Evolutionary conservation across 192 early-diverging fungal genomes (phyloP), one percentile per base, ranked within the genome.

Genomic region (Podila horticola): DNA sequence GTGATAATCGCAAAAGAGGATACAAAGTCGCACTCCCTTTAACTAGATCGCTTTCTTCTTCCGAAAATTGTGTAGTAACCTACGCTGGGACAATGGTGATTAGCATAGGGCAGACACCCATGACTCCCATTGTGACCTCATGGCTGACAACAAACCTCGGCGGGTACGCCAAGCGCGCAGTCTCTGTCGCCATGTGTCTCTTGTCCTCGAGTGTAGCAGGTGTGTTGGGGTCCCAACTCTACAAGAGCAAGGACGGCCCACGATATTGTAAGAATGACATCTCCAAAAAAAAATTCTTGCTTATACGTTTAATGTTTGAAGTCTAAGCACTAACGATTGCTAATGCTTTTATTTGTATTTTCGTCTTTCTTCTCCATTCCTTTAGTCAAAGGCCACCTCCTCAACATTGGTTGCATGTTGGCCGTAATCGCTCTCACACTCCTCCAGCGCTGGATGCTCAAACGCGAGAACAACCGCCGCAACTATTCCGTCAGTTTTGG

Each of bases 71-170:
- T 9, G 3, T 22, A 77, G 74, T 72, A 4, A 66, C 71, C 10
- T 79, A 79, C 34, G 69, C 59, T 13, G 75, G 75, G 10, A 60
- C 70, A 2, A 33, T 79, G 20, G 26, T 71, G 1, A 62, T 79
- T 17, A 67, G 58, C 20, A 79, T 79, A n/a, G 75, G 75, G 1
- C 75, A 79, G 22, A 72, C 75, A 36, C 69, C 75, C 1, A 26
- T 67, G 15, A 72, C 69, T 3, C 75, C 75, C 0, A 67, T 79
- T 28, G 64, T 72, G 22, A 70, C 75, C 0, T 67, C 75, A 3
- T 79, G 75, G 75, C 13, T 79, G 36, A 79, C 75, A n/a, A 79
- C 75, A 3, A 79, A 79, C 48, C 29, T 79, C 3, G 75, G 75
- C 22, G 75, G 75, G 0, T 72, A 79, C 29, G 68, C 75, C 0